A percentile compares a stretch with the other conserved stretches of the same genome.
phyloP scores from a whole-genome alignment of 345 rosid genomes.

The Stellera chamaejasme region DNA sequence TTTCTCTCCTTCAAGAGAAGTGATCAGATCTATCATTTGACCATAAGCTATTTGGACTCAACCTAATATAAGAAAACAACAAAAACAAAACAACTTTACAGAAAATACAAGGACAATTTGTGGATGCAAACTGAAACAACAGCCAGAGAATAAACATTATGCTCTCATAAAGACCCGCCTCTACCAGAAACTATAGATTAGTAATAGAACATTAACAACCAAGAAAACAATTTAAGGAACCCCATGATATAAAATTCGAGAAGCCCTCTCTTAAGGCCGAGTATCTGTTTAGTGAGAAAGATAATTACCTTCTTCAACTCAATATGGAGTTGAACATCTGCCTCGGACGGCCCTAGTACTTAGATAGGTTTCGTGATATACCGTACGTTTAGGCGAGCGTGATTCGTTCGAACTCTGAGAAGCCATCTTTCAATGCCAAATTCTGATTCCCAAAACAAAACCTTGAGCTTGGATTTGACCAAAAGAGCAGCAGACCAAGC shows the following conservation, averaged over 20 bases:
- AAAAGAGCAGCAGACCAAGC: background rate
- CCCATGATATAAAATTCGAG: slow-evolving; percentile 1
- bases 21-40: slow-evolving; percentile 80
- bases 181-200: slow-evolving; percentile 44
- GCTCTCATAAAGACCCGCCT: slow-evolving; percentile 66
- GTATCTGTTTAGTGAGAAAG: background rate
- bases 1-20: slow-evolving; percentile 62
- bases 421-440: slow-evolving; percentile 23
- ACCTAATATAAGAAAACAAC: slow-evolving; percentile 33
- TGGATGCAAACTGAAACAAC: too few species aligned
- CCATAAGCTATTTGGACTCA: slow-evolving; percentile 67
- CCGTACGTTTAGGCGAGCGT: slow-evolving; percentile 37
- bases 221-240: slow-evolving; percentile 8
- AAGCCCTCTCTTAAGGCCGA: background rate
- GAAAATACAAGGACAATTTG: background rate
- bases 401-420: slow-evolving; percentile 33
- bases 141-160: background rate
- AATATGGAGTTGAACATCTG: slow-evolving; percentile 49
- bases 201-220: background rate
- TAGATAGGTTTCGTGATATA: slow-evolving; percentile 81
- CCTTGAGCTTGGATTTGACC: slow-evolving; percentile 1
- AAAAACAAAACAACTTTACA: background rate
- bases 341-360: slow-evolving; percentile 60
- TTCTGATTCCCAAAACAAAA: background rate
- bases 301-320: slow-evolving; percentile 60